These are phyloP conservation scores for Beta corolliflora DNA, from an alignment of 179 eudicot genomes.

Conservation along the genomic window DNA sequence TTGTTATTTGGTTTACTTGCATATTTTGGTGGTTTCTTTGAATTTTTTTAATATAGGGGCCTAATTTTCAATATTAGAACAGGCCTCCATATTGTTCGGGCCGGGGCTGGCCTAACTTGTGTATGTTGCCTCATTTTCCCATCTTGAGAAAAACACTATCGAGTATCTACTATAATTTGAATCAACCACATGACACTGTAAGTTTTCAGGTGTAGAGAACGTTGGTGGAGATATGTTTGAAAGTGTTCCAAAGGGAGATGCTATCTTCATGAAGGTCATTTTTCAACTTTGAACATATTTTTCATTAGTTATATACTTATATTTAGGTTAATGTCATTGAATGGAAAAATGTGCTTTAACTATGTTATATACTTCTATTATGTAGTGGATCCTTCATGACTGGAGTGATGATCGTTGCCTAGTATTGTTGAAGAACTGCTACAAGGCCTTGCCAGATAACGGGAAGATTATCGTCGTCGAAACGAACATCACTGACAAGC, in stretches of 20 bases:
- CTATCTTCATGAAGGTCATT: slow-evolving; percentile 47
- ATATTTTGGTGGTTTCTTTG: too few species aligned
- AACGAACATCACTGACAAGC: slow-evolving; percentile 31
- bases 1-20: too few species aligned
- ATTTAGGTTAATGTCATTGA: neutral
- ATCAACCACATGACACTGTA: neutral
- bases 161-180: too few species aligned
- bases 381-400: slow-evolving; percentile 45
- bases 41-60: too few species aligned
- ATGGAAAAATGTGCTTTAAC: too few species aligned
- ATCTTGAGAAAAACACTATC: too few species aligned
- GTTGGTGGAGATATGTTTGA: slow-evolving; percentile 52
- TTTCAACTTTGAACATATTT: neutral
- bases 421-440: slow-evolving; percentile 45
- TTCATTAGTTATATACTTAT: too few species aligned
- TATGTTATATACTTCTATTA: too few species aligned
- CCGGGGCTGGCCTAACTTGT: too few species aligned
- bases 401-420: slow-evolving; percentile 48
- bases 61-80: too few species aligned
- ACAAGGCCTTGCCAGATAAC: slow-evolving; percentile 35
- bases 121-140: too few species aligned
- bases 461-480: slow-evolving; percentile 58
- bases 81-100: too few species aligned
- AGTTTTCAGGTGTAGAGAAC: slow-evolving; percentile 43
- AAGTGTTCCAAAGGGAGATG: slow-evolving; percentile 45